phyloP scores from a whole-genome alignment of 1,284 basidiomycete genomes.

The Kwoniella shivajii region DNA sequence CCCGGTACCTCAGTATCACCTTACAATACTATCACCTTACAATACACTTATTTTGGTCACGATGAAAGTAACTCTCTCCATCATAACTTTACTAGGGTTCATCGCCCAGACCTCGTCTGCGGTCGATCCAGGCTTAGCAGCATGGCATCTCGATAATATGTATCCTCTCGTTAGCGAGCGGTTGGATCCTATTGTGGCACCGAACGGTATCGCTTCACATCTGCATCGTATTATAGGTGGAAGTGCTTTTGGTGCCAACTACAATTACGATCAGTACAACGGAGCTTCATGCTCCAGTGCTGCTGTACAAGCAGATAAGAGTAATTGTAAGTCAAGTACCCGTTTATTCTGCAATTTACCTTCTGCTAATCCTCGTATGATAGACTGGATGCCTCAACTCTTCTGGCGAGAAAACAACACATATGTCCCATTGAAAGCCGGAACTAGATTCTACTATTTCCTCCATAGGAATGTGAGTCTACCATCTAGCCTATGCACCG shows the following conservation, averaged over 20 bases:
- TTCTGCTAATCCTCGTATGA: background rate
- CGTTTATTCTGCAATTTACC: background rate
- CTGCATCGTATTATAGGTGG: conserved; percentile 36
- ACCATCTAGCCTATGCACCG: background rate
- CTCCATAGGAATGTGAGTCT: conserved; percentile 25
- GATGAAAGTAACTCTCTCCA: background rate
- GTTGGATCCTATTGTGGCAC: conserved; percentile 29
- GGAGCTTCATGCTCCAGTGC: conserved; percentile 28
- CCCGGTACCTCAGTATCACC: too few species aligned
- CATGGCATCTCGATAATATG: conserved; percentile 23
- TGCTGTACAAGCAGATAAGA: conserved; percentile 37
- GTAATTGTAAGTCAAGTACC: conserved; percentile 19
- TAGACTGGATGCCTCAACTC: conserved; percentile 22
- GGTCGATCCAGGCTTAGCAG: conserved; percentile 9
- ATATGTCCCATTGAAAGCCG: conserved; percentile 24
- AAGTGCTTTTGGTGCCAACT: conserved; percentile 37
- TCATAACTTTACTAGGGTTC: background rate
- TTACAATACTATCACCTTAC: too few species aligned
- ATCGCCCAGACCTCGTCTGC: conserved; percentile 2
- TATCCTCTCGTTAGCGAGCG: conserved; percentile 24
- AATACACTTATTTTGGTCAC: too few species aligned
- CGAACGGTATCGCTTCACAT: conserved; percentile 24
- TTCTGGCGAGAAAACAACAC: conserved; percentile 26
- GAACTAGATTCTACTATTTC: conserved; percentile 39
- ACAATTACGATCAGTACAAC: conserved; percentile 30